These are phyloP conservation scores for Ilyonectria mors-panacis DNA, from an alignment of 2,329 filamentous ascomycete genomes.

Conservation along the genomic window DNA sequence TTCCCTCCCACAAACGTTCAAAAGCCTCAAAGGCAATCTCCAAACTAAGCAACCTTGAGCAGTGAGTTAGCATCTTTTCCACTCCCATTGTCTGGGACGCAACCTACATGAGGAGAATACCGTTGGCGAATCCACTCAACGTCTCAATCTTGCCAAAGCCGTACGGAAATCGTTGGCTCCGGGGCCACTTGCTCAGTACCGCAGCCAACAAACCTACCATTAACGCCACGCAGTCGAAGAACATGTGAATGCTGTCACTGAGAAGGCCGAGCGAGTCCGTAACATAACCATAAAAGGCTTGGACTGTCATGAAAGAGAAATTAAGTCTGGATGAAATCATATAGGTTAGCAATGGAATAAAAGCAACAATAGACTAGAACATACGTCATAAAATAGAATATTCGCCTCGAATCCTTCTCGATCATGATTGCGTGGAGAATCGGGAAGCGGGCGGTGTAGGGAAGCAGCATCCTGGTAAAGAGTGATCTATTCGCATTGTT, in stretches of 20 bases:
- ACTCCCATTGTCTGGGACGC: constrained; percentile 1
- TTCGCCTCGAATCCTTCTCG: constrained; percentile 93
- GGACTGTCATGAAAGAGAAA: constrained; percentile 93
- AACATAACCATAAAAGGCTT: constrained; percentile 93
- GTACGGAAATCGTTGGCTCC: constrained; percentile 90
- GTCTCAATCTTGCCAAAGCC: constrained; percentile 98
- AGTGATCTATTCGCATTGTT: constrained; percentile 70
- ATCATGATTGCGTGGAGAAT: constrained; percentile 88
- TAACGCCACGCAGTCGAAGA: constrained; percentile 96
- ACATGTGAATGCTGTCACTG: constrained; percentile 99
- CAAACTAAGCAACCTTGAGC: constrained; percentile 84
- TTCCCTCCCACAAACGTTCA: constrained; percentile 87
- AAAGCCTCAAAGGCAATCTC: constrained; percentile 97
- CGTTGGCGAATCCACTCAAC: constrained; percentile 95
- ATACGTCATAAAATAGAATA: constrained; percentile 97
- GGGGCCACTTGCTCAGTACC: constrained; percentile 97
- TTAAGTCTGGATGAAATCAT: constrained; percentile 76
- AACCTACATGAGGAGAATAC: constrained; percentile 88
- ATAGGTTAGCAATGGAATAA: constrained; percentile 35
- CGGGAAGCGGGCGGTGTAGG: constrained; percentile 78
- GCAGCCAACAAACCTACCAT: constrained; percentile 91
- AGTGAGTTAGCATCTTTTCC: constrained; percentile 30
- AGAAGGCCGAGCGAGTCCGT: constrained; percentile 96
- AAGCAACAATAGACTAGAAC: constrained; percentile 47
- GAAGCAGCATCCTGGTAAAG: constrained; percentile 82